These are phyloP conservation scores for Verticillium klebahnii DNA, from an alignment of 2,329 filamentous ascomycete genomes.

Conservation along the genomic window DNA sequence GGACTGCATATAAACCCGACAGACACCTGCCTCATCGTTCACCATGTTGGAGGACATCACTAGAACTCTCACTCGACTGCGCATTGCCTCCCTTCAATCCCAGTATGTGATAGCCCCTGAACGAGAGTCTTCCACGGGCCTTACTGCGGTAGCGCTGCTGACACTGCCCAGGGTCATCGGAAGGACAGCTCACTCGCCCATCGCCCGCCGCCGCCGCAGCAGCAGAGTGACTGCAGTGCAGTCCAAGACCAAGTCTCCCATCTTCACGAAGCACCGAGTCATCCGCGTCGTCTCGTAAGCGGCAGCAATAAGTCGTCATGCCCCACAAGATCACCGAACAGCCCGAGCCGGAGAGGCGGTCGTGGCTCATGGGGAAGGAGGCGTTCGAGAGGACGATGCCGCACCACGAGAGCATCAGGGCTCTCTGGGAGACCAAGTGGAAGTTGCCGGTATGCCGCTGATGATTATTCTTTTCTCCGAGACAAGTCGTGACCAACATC, in stretches of 20 bases:
- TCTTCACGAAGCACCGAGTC: conserved; percentile 26
- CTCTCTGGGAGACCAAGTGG: conserved; percentile 75
- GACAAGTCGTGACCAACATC: neutral
- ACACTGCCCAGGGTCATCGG: conserved; percentile 6
- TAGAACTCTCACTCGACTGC: conserved; percentile 37
- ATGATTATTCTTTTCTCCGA: neutral
- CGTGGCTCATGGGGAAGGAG: conserved; percentile 39
- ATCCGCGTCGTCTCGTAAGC: conserved; percentile 19
- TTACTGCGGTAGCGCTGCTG: neutral
- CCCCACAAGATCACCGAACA: conserved; percentile 17
- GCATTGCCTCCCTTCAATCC: conserved; percentile 42
- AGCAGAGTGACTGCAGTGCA: conserved; percentile 19
- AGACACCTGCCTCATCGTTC: conserved; percentile 4
- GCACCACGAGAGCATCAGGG: conserved; percentile 55
- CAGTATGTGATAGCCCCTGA: conserved; percentile 31
- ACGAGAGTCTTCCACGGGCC: neutral
- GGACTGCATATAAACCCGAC: conserved; percentile 1
- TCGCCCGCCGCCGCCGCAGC: conserved; percentile 18
- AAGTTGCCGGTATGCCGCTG: conserved; percentile 48
- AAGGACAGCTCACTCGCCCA: neutral
- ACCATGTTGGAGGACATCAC: conserved; percentile 36
- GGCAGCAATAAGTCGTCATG: conserved; percentile 17
- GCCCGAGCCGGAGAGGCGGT: conserved; percentile 14
- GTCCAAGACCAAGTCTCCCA: conserved; percentile 15
- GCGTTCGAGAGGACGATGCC: conserved; percentile 42